A percentile compares a stretch with the other conserved stretches of the same genome.
Evolutionary conservation across 176 grass and related monocot genomes (phyloP).

Genomic region (Typha latifolia): DNA sequence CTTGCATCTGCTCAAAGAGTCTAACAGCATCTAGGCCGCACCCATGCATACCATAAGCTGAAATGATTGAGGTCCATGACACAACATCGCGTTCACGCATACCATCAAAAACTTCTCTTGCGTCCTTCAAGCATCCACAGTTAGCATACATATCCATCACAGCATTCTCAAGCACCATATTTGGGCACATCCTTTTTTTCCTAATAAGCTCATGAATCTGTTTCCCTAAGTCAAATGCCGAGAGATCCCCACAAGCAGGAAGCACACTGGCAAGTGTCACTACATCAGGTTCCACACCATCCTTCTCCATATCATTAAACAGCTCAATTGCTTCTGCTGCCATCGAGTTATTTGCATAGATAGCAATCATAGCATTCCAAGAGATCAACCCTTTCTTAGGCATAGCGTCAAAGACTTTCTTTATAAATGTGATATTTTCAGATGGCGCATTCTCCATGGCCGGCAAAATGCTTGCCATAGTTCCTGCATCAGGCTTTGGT

Average conservation of each 20-base stretch:
- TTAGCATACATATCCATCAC: slow-evolving; percentile 69
- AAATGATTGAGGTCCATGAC: slow-evolving; percentile 71
- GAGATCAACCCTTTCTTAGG: slow-evolving; percentile 34
- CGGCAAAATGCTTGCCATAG: slow-evolving; percentile 58
- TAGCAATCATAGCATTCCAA: slow-evolving; percentile 81
- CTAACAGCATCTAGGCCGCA: slow-evolving; percentile 41
- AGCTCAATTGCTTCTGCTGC: slow-evolving; percentile 50
- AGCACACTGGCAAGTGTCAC: slow-evolving; percentile 51
- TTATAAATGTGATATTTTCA: slow-evolving; percentile 20
- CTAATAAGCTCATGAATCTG: slow-evolving; percentile 46
- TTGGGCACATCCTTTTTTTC: slow-evolving; percentile 46
- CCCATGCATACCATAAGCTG: slow-evolving; percentile 55
- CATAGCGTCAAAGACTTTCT: slow-evolving; percentile 50
- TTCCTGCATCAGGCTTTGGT: slow-evolving; percentile 46
- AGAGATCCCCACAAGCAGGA: slow-evolving; percentile 57
- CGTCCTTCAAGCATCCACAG: slow-evolving; percentile 60
- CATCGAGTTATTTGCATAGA: slow-evolving; percentile 51
- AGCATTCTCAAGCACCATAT: slow-evolving; percentile 70
- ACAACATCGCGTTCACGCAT: slow-evolving; percentile 46
- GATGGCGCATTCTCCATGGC: slow-evolving; percentile 33
- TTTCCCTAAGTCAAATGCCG: slow-evolving; percentile 50
- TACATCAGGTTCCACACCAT: slow-evolving; percentile 42
- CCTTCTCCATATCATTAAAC: slow-evolving; percentile 53
- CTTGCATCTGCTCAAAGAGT: slow-evolving; percentile 61
- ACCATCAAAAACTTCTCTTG: slow-evolving; percentile 57